A percentile compares a stretch with the other conserved stretches of the same genome.
phyloP scores from a whole-genome alignment of 805 yeast genomes.

The Ascoidea asiatica region DNA sequence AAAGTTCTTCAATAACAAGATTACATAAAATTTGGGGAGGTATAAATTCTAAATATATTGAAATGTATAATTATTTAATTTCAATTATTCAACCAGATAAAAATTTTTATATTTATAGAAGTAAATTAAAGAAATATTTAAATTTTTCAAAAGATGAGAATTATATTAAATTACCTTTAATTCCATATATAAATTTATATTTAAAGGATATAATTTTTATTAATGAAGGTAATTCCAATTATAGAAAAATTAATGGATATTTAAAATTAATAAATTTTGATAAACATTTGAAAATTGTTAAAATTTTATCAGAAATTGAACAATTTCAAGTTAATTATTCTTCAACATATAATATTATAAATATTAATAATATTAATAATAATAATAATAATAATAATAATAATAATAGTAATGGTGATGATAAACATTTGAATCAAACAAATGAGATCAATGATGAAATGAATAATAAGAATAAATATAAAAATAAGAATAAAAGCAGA shows the following conservation, averaged over 20 bases:
- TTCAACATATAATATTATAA: not conserved
- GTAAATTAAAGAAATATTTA: constrained; percentile 38
- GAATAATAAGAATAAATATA: too few relatives aligned
- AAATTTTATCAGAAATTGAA: constrained; percentile 54
- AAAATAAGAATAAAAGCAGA: not conserved
- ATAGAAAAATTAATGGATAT: constrained; percentile 36
- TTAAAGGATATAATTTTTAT: constrained; percentile 70
- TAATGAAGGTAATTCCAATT: constrained; percentile 66
- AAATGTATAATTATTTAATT: constrained; percentile 47
- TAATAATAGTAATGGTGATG: too few relatives aligned
- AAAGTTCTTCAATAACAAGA: constrained; percentile 58
- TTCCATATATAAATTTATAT: constrained; percentile 65
- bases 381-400: too few relatives aligned
- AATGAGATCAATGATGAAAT: too few relatives aligned
- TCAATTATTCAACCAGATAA: constrained; percentile 64
- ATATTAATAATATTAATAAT: too few relatives aligned
- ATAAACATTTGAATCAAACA: too few relatives aligned
- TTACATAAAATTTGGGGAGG: constrained; percentile 43
- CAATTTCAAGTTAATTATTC: constrained; percentile 49
- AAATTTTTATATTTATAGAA: constrained; percentile 57
- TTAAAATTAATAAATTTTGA: constrained; percentile 60
- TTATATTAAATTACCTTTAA: constrained; percentile 38
- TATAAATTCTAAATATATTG: constrained; percentile 44
- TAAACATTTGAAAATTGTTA: constrained; percentile 54
- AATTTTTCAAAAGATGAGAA: constrained; percentile 24